Evolutionary conservation across 106 monocot species (phyloP), one percentile per base, ranked within the genome.

Genomic region (Phalaenopsis equestris): DNA sequence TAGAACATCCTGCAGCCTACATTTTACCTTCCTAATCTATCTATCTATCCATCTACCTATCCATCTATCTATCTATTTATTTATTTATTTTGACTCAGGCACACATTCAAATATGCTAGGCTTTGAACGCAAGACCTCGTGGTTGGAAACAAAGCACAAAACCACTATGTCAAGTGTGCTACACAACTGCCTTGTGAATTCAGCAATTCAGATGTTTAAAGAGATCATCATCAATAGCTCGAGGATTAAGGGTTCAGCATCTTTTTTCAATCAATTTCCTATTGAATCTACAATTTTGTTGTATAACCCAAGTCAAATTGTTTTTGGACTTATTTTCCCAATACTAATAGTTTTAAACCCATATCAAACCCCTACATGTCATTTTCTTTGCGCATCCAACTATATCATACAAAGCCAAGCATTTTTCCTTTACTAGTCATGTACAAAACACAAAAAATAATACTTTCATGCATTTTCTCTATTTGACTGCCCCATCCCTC

Each of bases 201-300:
- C 61, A 61, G 21, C 19, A 6, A 21, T 61, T 61, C 61, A 6
- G 21, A 21, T 61, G 19, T 21, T 61, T 21, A 21, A 21, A 61
- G 61, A 61, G 8, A 61, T 61, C 18, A 52, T 6, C 18, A 61
- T 61, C 61, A 61, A 21, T n/a, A 52, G 12, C 12, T 52, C 14
- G 12, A 52, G 52, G 52, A 52, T 52, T 52, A 10, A 52, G 12
- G 11, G 52, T 52, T 15, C 52, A 52, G 52, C 14, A 52, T 15
- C 43, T 52, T 52, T 52, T 52, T 52, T 52, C 12, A 0, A 61
- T 21, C 61, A 61, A 61, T n/a, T 21, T 61, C n/a, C 21, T 61
- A 61, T n/a, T n/a, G 61, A 61, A 61, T n/a, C 19, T 61, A 61
- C n/a, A 61, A 61, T 61, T 30, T n/a, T 61, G n/a, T 61, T n/a